Base-by-base conservation (phyloP, 1,284 basidiomycete genomes). In the Thecaphora frezii region DNA sequence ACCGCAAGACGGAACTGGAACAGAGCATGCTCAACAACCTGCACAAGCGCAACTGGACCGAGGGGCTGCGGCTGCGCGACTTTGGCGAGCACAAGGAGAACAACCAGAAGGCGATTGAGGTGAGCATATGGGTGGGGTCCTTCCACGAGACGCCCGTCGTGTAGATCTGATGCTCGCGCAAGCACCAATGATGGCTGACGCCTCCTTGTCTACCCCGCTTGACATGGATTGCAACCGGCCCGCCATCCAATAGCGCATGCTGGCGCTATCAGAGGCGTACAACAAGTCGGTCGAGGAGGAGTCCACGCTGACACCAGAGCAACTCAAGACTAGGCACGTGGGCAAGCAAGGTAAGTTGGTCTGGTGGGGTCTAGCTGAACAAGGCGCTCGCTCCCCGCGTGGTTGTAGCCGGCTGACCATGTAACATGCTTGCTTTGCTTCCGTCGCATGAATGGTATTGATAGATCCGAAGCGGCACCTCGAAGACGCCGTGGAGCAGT, bases 281-380 rank as follows among this genome's bases (percentile, higher is more conserved):
- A 77, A 76, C 65, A 78, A 78, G 59, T 72, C 71, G 28, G 76
- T 78, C 14, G 67, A 75, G 53, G 76, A 78, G 51, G 76, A 78
- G 47, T 58, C 58, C 22, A 72, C 71, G 1, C 44, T 78, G 42
- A 71, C 73, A 9, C 51, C 64, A 13, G 73, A 78, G 22, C 73
- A 78, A 61, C 55, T 76, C 45, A 77, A 78, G 69, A 78, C 76
- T 21, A 58, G 76, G 26, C 76, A 77, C 56, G 69, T 77, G 39
- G 76, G 75, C 48, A 76, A 77, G 58, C 76, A 78, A 59, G 51
- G 44, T 46, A 28, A 25, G 45, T 52, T 28, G 7, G 28, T 28
- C 13, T 28, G 7, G 7, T 28, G 28, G 28, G 7, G 28, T 28
- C 7, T 28, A 7, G 13, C 13, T 5, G 28, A 13, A 28, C 28